phyloP scores from a whole-genome alignment of 1,284 basidiomycete species.

The Cutaneotrichosporon cavernicola region DNA sequence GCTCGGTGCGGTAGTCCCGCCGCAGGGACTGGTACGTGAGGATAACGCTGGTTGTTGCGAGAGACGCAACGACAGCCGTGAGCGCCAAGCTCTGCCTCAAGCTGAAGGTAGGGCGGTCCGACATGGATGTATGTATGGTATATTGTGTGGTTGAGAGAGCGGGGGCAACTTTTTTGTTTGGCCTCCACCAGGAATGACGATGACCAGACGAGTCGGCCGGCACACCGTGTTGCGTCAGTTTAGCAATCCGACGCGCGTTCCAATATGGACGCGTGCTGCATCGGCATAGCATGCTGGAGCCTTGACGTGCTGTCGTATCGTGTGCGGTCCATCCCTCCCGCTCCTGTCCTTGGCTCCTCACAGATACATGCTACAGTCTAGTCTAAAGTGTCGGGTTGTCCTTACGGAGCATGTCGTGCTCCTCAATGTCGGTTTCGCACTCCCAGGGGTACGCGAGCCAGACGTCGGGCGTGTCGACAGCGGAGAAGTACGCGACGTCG shows the following conservation, averaged over 20 bases:
- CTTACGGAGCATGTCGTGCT: slow-evolving; percentile 42
- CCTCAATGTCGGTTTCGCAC: slow-evolving; percentile 48
- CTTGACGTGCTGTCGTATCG: no score
- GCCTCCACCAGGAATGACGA: background rate
- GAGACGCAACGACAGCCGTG: slow-evolving; percentile 43
- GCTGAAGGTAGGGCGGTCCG: background rate
- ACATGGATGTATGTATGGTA: background rate
- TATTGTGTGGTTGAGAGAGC: background rate
- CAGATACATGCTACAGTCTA: slow-evolving; percentile 8
- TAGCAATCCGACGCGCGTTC: no score
- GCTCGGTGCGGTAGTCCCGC: slow-evolving; percentile 46
- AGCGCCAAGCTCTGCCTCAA: slow-evolving; percentile 41
- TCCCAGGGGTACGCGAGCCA: slow-evolving; percentile 55
- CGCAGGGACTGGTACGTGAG: slow-evolving; percentile 50
- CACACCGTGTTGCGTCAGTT: background rate
- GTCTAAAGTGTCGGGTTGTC: slow-evolving; percentile 32
- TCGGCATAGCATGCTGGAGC: no score
- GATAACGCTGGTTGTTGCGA: slow-evolving; percentile 47
- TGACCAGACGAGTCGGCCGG: background rate
- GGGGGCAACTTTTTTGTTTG: slow-evolving; percentile 2
- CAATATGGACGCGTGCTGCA: no score
- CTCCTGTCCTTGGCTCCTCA: background rate
- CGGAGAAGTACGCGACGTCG: slow-evolving; percentile 51
- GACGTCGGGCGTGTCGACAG: slow-evolving; percentile 52
- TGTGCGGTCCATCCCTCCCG: no score